Conservation (phyloP, 495 filamentous ascomycete species). For the Emericellopsis terricola region DNA sequence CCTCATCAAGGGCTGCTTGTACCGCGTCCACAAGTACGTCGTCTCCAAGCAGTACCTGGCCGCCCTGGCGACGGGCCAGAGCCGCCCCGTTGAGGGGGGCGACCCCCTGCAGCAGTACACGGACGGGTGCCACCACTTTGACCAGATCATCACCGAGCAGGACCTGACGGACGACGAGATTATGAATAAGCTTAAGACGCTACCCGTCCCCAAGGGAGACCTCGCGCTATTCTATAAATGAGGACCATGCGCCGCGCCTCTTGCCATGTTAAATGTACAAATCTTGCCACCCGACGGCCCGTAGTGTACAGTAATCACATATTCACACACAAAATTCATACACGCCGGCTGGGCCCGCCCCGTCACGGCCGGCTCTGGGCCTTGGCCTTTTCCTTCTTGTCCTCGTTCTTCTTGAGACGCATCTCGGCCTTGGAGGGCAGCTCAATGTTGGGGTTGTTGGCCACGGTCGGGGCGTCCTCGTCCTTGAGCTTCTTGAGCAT, state of each 20-base stretch:
- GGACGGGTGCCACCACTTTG: conserved; percentile 70
- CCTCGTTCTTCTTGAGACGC: neutral
- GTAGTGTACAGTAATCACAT: neutral
- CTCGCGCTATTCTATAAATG: conserved; percentile 31
- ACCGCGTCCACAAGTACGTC: conserved; percentile 83
- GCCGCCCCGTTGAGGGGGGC: conserved; percentile 12
- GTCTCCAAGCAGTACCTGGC: conserved; percentile 38
- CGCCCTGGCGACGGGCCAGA: conserved; percentile 19
- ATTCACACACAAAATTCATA: neutral
- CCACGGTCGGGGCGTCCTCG: neutral
- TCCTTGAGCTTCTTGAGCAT: conserved; percentile 5
- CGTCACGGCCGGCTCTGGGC: too few relatives aligned
- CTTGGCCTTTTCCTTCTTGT: too few relatives aligned
- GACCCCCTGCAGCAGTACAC: conserved; percentile 44
- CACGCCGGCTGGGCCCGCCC: too few relatives aligned
- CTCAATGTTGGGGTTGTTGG: conserved; percentile 6
- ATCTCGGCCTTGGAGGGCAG: conserved; percentile 1
- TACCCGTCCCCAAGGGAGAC: conserved; percentile 24
- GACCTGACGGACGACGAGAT: conserved; percentile 40
- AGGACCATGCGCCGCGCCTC: too few relatives aligned
- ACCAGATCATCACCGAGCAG: conserved; percentile 77
- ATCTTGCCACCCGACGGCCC: neutral
- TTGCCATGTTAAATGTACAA: too few relatives aligned
- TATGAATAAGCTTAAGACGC: conserved; percentile 26
- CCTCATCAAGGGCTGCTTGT: conserved; percentile 87